Base-by-base conservation (phyloP, 306 rosid species). In the Trifolium fragiferum region DNA sequence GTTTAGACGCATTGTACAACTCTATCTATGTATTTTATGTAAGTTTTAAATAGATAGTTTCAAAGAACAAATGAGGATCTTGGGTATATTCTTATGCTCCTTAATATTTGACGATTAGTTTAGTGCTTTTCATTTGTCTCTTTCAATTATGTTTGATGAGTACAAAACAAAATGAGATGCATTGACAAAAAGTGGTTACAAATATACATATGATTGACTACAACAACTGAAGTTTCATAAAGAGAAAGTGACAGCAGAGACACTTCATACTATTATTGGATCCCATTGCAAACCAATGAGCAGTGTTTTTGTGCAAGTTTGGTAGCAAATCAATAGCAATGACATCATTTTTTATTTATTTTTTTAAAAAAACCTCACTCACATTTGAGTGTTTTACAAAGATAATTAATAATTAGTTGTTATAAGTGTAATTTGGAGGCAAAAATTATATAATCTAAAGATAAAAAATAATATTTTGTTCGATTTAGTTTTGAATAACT, bases 11-110 rank as follows among this genome's bases (percentile, higher is more conserved):
- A 27, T 60, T 60, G 7, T 72, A 73, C 72, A 73, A 80, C 77
- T 59, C 64, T 44, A 33, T 62, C 27, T 33, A 10, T 68, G 76
- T 40, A 70, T 13, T 15, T 13, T 38, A 11, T 10, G 35, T 37
- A 35, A 63, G 60, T 8, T 53, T 37, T 25, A 11, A 72, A 50
- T 46, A 18, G 50, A 46, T 11, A 41, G 72, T 32, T 65, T 59
- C 65, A 19, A 16, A 43, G 25, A 47, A 59, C 10, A 60, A 44
- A 43, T 16, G 46, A 65, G 60, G 54, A 65, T 81, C 8, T 58
- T 3, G 5, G 20, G 85, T 14, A 81, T 81, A 81, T 81, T 81
- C 83, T 60, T 76, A 6, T 66, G 27, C 6, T 6, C 16, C 50
- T 23, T 33, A 4, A 7, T 80, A 66, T 16, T 38, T 66, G 7